Conservation (phyloP, 352 stramenopile species). For the Pythium pyrilobum region DNA sequence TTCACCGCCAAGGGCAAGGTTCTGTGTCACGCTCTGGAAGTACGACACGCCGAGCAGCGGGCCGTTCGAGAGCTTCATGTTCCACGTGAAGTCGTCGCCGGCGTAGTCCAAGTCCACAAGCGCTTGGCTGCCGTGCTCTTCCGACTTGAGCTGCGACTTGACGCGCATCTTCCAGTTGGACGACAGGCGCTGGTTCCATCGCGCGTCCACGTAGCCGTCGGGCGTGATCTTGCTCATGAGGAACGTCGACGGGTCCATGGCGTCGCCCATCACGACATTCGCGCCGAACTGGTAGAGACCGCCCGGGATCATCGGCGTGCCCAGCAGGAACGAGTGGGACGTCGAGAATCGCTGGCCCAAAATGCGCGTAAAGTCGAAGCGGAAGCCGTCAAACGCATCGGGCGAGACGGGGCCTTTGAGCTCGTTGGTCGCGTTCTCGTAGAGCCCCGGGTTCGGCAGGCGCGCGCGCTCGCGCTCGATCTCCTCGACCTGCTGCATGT, state of each 20-base stretch:
- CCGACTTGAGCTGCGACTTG: constrained; percentile 80
- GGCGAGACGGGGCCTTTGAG: constrained; percentile 75
- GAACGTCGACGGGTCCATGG: constrained; percentile 76
- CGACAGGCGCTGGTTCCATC: constrained; percentile 79
- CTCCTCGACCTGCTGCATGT: constrained; percentile 77
- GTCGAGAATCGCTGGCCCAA: constrained; percentile 76
- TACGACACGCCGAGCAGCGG: constrained; percentile 82
- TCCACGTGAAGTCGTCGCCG: constrained; percentile 84
- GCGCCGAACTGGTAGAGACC: constrained; percentile 84
- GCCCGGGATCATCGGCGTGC: constrained; percentile 78
- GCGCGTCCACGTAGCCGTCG: constrained; percentile 78
- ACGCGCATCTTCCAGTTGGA: constrained; percentile 78
- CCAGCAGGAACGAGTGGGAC: constrained; percentile 79
- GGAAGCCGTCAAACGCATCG: constrained; percentile 82
- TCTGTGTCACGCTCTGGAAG: constrained; percentile 81
- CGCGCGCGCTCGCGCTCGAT: constrained; percentile 72
- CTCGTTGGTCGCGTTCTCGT: constrained; percentile 82
- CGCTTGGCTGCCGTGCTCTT: constrained; percentile 73
- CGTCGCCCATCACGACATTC: constrained; percentile 73
- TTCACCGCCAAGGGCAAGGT: constrained; percentile 74
- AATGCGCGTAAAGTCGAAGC: constrained; percentile 84
- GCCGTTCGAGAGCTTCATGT: constrained; percentile 88
- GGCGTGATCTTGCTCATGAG: constrained; percentile 85
- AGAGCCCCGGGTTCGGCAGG: constrained; percentile 76
- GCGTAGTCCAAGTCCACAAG: constrained; percentile 81